Base-by-base conservation (phyloP, 1,284 basidiomycete genomes). In the Thelephora terrestris region DNA sequence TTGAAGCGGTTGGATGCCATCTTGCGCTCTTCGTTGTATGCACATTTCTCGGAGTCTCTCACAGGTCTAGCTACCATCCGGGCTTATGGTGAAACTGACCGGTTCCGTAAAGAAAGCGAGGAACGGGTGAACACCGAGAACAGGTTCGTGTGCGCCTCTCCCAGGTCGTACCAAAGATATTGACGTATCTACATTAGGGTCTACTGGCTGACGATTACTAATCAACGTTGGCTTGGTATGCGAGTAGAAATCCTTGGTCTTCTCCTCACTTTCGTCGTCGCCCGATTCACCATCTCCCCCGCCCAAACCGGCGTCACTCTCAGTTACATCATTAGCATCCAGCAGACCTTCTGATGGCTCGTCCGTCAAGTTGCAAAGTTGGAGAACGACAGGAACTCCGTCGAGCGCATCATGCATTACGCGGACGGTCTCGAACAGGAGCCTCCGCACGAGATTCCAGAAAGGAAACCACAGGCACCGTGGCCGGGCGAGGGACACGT, bases 331-430 rank as follows among this genome's bases (percentile, higher is more conserved):
- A 70, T 91, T 47, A 75, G 76, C 44, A 76, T 85, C 2, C 82
- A 87, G 61, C 55, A 79, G 73, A 64, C 77, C 1, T 91, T 93
- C 58, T 81, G 84, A 14, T 91, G 81, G 85, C 75, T 91, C 60
- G 80, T 93, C 43, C 79, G 88, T 20, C 90, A 93, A 62, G 74
- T 76, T 46, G 86, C 87, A 3, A 87, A 92, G 59, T 81, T 91
- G 14, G 89, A 94, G 65, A 93, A 94, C 62, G 79, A 93, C 64
- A 92, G 94, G 85, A 92, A 92, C 62, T 82, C 84, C 21, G 88
- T 92, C 4, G 91, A 95, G 64, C 81, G 89, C 42, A 73, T 92
- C 27, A 68, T 89, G 3, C 76, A 91, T 62, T 95, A 95, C 57
- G 81, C 84, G 27, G 74, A 74, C 29, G 71, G 78, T 44, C 64